These are phyloP conservation scores for Hura crepitans DNA, from an alignment of 441 rosid species.

Conservation along the genomic window DNA sequence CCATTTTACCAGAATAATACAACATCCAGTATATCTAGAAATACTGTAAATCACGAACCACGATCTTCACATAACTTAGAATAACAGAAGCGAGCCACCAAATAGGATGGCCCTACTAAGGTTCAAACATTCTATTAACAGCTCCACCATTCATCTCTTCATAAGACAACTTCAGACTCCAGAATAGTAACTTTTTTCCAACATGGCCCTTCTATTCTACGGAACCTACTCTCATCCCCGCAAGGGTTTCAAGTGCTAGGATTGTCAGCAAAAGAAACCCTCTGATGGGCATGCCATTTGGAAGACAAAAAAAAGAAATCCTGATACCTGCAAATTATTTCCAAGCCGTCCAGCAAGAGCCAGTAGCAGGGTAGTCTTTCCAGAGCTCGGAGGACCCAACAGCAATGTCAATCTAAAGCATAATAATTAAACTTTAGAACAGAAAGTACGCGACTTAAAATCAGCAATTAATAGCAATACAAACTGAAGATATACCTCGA, in stretches of 20 bases:
- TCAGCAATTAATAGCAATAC: neutral
- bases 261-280: neutral
- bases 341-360: slow-evolving; percentile 94
- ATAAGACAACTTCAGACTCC: neutral
- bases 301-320: slow-evolving; percentile 1
- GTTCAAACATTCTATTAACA: neutral
- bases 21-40: neutral
- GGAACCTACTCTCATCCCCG: neutral
- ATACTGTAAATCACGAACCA: slow-evolving; percentile 1
- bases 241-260: neutral
- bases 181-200: neutral
- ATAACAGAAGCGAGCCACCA: neutral
- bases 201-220: neutral
- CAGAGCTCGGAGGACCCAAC: slow-evolving; percentile 98
- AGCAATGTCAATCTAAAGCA: slow-evolving; percentile 70
- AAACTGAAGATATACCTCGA: slow-evolving; percentile 54
- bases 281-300: neutral
- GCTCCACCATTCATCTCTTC: neutral
- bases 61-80: neutral
- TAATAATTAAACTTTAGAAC: slow-evolving; percentile 14
- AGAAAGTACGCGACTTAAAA: neutral
- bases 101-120: neutral
- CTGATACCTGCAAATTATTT: slow-evolving; percentile 58
- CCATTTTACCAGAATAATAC: neutral
- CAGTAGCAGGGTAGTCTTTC: slow-evolving; percentile 88